Evolutionary conservation across 371 early-diverging fungal genomes (phyloP), one percentile per base, ranked within the genome.

Genomic region (Mucor irregularis): DNA sequence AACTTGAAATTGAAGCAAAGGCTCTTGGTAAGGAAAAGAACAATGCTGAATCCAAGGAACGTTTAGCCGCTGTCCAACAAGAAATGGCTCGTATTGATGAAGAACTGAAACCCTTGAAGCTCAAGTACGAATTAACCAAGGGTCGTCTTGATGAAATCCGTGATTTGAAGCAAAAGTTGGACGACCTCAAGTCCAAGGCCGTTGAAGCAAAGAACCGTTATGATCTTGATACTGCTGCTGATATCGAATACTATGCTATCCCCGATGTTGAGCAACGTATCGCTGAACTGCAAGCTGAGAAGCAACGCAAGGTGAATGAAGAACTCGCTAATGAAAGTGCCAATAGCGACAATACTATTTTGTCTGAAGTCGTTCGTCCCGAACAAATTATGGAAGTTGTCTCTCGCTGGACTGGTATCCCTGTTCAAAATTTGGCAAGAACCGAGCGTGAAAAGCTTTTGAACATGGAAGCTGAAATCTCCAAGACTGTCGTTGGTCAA

Each of bases 1-100:
- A 95, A 73, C 82, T 97, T 14, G 96, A 98, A 66, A 92, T 98
- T 55, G 98, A 98, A 72, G 92, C 90, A 39, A 92, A 91, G 16
- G 98, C 98, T 0, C 72, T 98, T 33, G 78, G 81, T 44, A 95
- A 95, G 75, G 98, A 98, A 64, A 93, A 93, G 76, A 93, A 93
- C 68, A 74, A 83, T 40, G 84, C 85, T 16, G 80, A 80, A 16
- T 87, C 89, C n/a, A 80, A 89, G 47, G 85, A 86, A 39, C 89
- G 97, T 10, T 78, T 95, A 14, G 64, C 74, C 21, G 81, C 84
- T 52, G 93, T 95, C 24, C 80, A 87, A 22, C 88, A 90, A 60
- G 95, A 97, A 64, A 90, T 97, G 73, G 70, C 87, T 0, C 80
- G 76, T 30, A 73, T 97, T 19, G 73, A 88, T 19, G 97, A 96